Evolutionary conservation across 352 stramenopile species (phyloP), one percentile per base, ranked within the genome.

Genomic region (Phytopythium sindhum): DNA sequence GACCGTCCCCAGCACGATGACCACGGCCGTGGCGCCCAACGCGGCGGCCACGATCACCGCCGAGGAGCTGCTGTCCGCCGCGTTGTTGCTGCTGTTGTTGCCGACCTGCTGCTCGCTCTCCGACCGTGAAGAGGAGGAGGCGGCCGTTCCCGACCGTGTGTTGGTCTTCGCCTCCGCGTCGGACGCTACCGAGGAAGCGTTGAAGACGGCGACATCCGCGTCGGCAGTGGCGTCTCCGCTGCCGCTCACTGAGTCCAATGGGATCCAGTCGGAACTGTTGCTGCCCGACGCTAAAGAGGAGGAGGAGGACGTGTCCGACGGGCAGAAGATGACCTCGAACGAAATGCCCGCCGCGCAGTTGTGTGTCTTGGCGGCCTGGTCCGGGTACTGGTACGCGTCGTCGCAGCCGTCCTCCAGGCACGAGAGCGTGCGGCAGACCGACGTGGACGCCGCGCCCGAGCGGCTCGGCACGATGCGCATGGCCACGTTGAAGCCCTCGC

Each of bases 381-480:
- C 70, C 3, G 84, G 84, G 65, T 75, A 89, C 35, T 81, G 70
- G 63, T 93, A 93, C 2, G 73, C 84, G 50, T 91, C 84, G 1
- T 66, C 59, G 54, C 84, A 93, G 17, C 75, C 77, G 39, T 84
- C 73, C 5, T 58, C 44, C 2, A 86, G 65, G 62, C 84, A 93
- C 9, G 74, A 75, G 66, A 91, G 65, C 7, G 77, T 72, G 0
- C 39, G 26, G 66, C 81, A 91, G 2, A 44, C 48, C 14, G 23
- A n/a, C 4, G 24, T 19, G 33, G 66, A 67, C 26, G 61, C 60
- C 14, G 58, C 39, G 4, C 21, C 50, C 28, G 56, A 41, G 15
- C 48, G 15, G 28, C 54, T 52, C 10, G 80, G 80, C 2, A 68
- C 63, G 59, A 91, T 86, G 65, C 84, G 69, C 79, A 92, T 85